A percentile compares a stretch with the other conserved stretches of the same genome.
Conservation (phyloP, 2,329 filamentous ascomycete species). For the Nothopassalora personata region DNA sequence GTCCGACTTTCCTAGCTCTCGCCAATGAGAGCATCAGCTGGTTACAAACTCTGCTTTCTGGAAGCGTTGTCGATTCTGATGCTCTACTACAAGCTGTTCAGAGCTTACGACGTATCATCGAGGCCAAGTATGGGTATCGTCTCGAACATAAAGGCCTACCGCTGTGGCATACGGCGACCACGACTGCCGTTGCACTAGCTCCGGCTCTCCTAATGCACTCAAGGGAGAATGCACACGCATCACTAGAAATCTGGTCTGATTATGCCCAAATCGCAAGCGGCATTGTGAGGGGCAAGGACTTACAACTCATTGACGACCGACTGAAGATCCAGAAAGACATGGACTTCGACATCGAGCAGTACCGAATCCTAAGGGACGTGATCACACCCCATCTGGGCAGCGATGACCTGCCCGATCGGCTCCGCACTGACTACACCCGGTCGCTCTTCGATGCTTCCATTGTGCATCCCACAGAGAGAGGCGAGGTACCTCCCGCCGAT, state of each 20-base stretch:
- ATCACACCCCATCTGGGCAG: conserved; percentile 70
- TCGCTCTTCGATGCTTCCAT: conserved; percentile 78
- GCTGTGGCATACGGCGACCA: conserved; percentile 77
- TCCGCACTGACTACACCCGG: conserved; percentile 64
- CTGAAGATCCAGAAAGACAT: conserved; percentile 60
- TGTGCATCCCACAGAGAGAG: conserved; percentile 59
- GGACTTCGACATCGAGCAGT: conserved; percentile 72
- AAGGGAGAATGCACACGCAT: conserved; percentile 20
- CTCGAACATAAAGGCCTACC: conserved; percentile 64
- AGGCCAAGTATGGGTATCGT: conserved; percentile 73
- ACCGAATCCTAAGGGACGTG: conserved; percentile 62
- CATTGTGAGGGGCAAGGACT: conserved; percentile 35
- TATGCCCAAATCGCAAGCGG: conserved; percentile 34
- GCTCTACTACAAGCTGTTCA: conserved; percentile 61
- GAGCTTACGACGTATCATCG: conserved; percentile 64
- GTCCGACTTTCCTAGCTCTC: conserved; percentile 82
- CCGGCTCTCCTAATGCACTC: conserved; percentile 48
- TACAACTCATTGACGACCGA: conserved; percentile 27
- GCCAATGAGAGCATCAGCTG: conserved; percentile 75
- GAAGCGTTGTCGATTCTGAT: conserved; percentile 59
- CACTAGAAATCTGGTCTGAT: conserved; percentile 52
- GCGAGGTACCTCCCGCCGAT: conserved; percentile 51
- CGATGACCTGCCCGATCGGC: conserved; percentile 57
- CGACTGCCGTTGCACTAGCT: conserved; percentile 63
- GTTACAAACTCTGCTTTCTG: conserved; percentile 55